Evolutionary conservation across 1,284 basidiomycete species (phyloP).

Genomic region (Cutaneotrichosporon arboriforme): DNA sequence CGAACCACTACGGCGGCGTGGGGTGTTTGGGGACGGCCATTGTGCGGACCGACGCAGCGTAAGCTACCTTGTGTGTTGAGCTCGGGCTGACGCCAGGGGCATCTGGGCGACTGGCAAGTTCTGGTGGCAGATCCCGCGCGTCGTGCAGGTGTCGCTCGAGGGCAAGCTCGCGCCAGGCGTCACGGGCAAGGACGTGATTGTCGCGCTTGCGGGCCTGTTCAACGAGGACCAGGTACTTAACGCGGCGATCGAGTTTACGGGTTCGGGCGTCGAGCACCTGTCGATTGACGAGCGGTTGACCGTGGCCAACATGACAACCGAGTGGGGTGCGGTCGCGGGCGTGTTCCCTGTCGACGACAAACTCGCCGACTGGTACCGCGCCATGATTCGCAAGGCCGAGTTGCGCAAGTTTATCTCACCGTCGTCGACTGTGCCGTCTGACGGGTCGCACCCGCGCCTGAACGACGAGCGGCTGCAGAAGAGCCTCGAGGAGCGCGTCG

Average conservation of each 20-base stretch:
- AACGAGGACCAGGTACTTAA: conserved; percentile 97
- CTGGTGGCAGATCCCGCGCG: conserved; percentile 98
- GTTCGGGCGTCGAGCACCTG: conserved; percentile 77
- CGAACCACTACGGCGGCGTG: conserved; percentile 93
- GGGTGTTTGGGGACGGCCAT: conserved; percentile 97
- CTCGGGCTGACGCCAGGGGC: conserved; percentile 50
- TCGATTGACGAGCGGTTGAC: conserved; percentile 88
- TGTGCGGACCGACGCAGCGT: conserved; percentile 62
- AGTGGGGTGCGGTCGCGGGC: conserved; percentile 96
- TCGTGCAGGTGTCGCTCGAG: conserved; percentile 88
- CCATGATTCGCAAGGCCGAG: conserved; percentile 69
- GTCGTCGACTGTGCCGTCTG: conserved; percentile 39
- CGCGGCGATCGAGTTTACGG: conserved; percentile 95
- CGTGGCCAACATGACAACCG: conserved; percentile 98
- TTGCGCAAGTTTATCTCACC: conserved; percentile 61
- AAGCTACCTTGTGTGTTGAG: conserved; percentile 12
- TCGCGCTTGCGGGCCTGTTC: conserved; percentile 93
- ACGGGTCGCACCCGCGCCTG: conserved; percentile 72
- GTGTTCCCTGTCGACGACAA: conserved; percentile 89
- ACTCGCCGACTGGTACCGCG: conserved; percentile 82
- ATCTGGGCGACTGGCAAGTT: conserved; percentile 99
- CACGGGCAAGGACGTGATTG: conserved; percentile 97
- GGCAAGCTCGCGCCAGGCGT: conserved; percentile 81
- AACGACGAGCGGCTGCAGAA: conserved; percentile 67
- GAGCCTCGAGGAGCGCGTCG: conserved; percentile 56